These are phyloP conservation scores for Paramecium tetraurelia DNA, from an alignment of 73 alveolate genomes.

Conservation along the genomic window DNA sequence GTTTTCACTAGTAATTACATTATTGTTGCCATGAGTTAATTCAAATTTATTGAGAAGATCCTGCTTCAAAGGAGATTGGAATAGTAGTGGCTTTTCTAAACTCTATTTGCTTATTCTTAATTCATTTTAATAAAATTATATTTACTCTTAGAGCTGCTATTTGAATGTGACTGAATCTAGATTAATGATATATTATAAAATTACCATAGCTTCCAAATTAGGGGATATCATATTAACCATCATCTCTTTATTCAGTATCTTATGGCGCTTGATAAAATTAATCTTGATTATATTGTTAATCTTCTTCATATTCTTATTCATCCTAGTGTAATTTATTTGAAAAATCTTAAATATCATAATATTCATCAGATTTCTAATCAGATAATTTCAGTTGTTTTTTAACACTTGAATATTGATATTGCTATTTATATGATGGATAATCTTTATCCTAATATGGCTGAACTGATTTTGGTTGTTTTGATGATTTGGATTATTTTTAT, in stretches of 20 bases:
- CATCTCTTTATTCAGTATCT: neutral
- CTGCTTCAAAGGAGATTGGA: neutral
- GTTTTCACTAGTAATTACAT: neutral
- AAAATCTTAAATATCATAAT: neutral
- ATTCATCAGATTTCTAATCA: neutral
- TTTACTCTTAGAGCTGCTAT: neutral
- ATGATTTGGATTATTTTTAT: neutral
- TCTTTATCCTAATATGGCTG: neutral
- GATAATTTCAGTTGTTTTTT: neutral
- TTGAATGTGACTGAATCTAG: neutral
- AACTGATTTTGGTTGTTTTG: neutral
- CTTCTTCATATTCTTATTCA: neutral
- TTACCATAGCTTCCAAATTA: constrained; percentile 26
- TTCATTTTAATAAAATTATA: neutral
- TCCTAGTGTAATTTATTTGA: neutral
- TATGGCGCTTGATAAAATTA: neutral
- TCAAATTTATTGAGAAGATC: neutral
- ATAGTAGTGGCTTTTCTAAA: neutral
- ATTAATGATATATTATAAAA: neutral
- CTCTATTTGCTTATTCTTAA: neutral
- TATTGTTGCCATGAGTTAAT: neutral
- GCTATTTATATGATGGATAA: neutral
- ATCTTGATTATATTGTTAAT: neutral
- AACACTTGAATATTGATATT: neutral
- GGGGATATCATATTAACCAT: neutral